Conservation (phyloP, 2,329 filamentous ascomycete species). For the Albifimbria verrucaria region DNA sequence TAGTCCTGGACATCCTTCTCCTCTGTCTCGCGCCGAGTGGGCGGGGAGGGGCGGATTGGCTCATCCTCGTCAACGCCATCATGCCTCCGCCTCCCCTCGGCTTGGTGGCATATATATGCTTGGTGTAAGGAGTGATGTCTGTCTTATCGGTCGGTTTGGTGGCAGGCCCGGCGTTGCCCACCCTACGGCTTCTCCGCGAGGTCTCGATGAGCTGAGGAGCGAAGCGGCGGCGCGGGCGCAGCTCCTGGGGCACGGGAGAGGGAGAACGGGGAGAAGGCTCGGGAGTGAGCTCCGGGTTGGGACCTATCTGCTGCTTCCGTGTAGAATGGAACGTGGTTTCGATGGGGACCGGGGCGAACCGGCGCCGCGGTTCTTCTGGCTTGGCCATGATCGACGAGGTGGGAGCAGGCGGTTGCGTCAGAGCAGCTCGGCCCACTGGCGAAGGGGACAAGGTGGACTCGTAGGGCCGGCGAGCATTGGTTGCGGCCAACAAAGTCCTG, state of each 20-base stretch:
- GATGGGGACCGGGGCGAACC: conserved; percentile 67
- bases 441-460: background rate
- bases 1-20: conserved; percentile 75
- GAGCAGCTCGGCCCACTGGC: background rate
- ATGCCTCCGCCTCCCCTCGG: conserved; percentile 33
- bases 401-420: conserved; percentile 8
- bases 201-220: conserved; percentile 80
- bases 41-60: conserved; percentile 29
- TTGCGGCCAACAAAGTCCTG: too few species aligned
- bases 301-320: conserved; percentile 41
- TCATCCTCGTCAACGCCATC: conserved; percentile 25
- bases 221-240: conserved; percentile 52
- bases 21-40: conserved; percentile 61
- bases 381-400: conserved; percentile 37
- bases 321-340: conserved; percentile 67
- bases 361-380: conserved; percentile 44
- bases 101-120: conserved; percentile 52
- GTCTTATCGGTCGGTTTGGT: conserved; percentile 67
- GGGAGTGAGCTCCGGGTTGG: conserved; percentile 56
- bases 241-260: conserved; percentile 39
- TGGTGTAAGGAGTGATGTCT: conserved; percentile 64
- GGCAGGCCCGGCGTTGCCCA: conserved; percentile 60
- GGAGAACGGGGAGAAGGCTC: conserved; percentile 50
- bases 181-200: conserved; percentile 66
- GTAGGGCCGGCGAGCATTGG: background rate